These are phyloP conservation scores for Podila epicladia DNA, from an alignment of 192 early-diverging fungal species.

Conservation along the genomic window DNA sequence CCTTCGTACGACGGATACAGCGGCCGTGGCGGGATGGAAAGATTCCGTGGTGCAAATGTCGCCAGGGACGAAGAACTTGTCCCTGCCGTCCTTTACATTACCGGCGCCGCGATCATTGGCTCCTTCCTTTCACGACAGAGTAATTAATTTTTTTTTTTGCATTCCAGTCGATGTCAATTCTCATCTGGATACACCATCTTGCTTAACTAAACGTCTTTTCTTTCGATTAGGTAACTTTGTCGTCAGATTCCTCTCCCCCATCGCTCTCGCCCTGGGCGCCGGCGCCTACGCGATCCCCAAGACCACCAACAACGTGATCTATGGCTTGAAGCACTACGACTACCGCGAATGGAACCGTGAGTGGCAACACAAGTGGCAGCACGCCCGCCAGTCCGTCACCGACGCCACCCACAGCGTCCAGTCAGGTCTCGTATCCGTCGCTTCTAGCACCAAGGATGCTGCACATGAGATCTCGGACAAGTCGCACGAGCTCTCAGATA, in stretches of 20 bases:
- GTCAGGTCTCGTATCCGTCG: slow-evolving; percentile 7
- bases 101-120: slow-evolving; percentile 27
- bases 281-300: slow-evolving; percentile 41
- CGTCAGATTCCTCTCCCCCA: slow-evolving; percentile 30
- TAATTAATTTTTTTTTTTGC: slow-evolving; percentile 11
- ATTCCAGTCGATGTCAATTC: too few relatives aligned
- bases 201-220: not conserved
- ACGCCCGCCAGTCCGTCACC: slow-evolving; percentile 18
- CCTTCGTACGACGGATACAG: not conserved
- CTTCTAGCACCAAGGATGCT: slow-evolving; percentile 13
- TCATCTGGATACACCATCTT: not conserved
- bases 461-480: slow-evolving; percentile 28
- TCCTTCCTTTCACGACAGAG: slow-evolving; percentile 40
- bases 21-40: not conserved
- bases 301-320: slow-evolving; percentile 41
- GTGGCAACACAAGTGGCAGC: slow-evolving; percentile 20
- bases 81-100: slow-evolving; percentile 33
- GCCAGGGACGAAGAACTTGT: slow-evolving; percentile 27
- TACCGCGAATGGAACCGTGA: slow-evolving; percentile 21
- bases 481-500: slow-evolving; percentile 23
- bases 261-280: slow-evolving; percentile 25
- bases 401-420: slow-evolving; percentile 16
- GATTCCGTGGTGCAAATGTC: slow-evolving; percentile 21
- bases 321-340: slow-evolving; percentile 22
- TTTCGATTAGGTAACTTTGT: slow-evolving; percentile 34